Percentiles rank a stretch among this genome's conserved stretches.
phyloP scores from a whole-genome alignment of 2,329 filamentous ascomycete genomes.

The Whalleya microplaca region DNA sequence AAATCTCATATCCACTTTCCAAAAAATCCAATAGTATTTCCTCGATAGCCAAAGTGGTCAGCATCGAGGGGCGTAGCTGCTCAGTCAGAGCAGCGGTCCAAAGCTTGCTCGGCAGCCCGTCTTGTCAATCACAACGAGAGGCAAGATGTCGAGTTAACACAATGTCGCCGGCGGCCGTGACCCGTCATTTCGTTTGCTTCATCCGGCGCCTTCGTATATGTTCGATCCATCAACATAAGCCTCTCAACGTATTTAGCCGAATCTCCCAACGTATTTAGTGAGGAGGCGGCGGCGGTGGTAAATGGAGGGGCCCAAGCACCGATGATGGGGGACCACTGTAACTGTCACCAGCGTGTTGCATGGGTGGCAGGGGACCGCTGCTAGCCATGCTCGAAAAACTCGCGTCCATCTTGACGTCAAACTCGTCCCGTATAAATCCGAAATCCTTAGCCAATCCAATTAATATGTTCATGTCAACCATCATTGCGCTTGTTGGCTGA shows the following conservation, averaged over 20 bases:
- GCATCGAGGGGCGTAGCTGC: constrained; percentile 10
- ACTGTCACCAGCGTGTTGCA: constrained; percentile 25
- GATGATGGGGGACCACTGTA: constrained; percentile 25
- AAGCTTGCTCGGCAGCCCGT: not conserved
- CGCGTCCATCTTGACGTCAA: constrained; percentile 38
- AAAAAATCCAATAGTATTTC: constrained; percentile 6
- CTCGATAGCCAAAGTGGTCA: constrained; percentile 9
- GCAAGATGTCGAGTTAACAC: not conserved
- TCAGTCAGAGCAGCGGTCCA: not conserved
- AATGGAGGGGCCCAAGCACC: constrained; percentile 23
- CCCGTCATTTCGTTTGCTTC: constrained; percentile 9
- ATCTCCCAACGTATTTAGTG: constrained; percentile 12
- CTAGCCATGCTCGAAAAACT: constrained; percentile 49
- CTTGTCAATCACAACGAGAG: not conserved
- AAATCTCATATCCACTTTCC: constrained; percentile 11
- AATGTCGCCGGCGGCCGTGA: not conserved
- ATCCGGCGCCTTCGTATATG: constrained; percentile 5
- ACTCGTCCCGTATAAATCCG: constrained; percentile 45
- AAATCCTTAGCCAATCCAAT: constrained; percentile 50
- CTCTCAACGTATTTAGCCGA: not conserved
- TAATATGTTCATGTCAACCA: constrained; percentile 75
- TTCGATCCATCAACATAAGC: constrained; percentile 3
- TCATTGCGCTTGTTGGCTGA: constrained; percentile 74
- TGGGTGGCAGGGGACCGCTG: constrained; percentile 25
- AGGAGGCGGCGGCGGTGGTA: constrained; percentile 10